Conservation (phyloP, 306 rosid species). For the Trifolium dubium region DNA sequence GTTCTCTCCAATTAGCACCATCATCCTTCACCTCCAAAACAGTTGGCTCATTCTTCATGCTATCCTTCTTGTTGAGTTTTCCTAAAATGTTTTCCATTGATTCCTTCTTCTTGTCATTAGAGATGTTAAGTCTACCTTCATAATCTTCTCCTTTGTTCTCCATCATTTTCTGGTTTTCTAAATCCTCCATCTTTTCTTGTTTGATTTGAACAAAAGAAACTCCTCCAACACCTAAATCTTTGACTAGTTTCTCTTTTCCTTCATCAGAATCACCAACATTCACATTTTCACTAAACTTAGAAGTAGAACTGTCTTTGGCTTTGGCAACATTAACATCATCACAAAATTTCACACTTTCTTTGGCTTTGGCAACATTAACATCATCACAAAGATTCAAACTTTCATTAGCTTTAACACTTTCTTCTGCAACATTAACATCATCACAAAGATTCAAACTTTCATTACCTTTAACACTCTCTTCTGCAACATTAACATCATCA, state of each 20-base stretch:
- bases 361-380: no score
- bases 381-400: no score
- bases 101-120: not conserved
- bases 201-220: not conserved
- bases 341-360: not conserved
- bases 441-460: no score
- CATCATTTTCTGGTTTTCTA: not conserved
- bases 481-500: no score
- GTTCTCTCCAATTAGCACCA: not conserved
- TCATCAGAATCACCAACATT: not conserved
- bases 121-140: not conserved
- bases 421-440: no score
- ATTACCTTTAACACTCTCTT: no score
- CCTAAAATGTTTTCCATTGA: not conserved
- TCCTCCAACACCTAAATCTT: not conserved
- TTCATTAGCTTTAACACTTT: no score
- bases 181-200: not conserved
- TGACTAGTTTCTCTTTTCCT: not conserved
- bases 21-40: not conserved
- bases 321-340: no score
- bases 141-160: not conserved
- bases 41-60: not conserved
- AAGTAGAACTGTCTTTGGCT: no score
- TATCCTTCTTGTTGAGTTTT: not conserved
- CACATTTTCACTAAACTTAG: not conserved